Conservation (phyloP, 345 rosid genomes). For the Isatis tinctoria region DNA sequence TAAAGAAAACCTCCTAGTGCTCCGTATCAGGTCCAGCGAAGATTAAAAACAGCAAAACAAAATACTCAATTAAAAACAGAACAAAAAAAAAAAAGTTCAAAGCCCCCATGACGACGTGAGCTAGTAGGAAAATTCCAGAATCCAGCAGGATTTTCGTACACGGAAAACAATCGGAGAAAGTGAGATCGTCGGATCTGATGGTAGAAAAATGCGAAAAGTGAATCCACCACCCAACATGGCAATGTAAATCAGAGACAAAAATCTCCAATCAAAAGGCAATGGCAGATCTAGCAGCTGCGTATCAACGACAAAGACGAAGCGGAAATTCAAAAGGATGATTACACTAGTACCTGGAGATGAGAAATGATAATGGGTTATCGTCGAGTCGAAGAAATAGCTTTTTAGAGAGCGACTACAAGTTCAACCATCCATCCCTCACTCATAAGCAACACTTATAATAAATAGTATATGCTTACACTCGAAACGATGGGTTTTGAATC, state of each 20-base stretch:
- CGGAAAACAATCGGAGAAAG: not conserved
- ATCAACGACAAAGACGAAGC: not conserved
- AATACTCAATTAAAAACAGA: not conserved
- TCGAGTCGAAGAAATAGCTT: slow-evolving; percentile 4
- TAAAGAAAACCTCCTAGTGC: not conserved
- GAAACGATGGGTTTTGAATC: slow-evolving; percentile 15
- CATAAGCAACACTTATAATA: not conserved
- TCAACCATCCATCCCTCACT: not conserved
- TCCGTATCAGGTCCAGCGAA: not conserved
- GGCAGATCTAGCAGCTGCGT: slow-evolving; percentile 17
- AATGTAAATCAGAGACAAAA: slow-evolving; percentile 5
- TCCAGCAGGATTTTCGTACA: not conserved
- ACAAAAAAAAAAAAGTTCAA: not conserved
- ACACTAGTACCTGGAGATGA: slow-evolving; percentile 15
- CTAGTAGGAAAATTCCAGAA: slow-evolving; percentile 1
- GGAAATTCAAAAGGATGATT: not conserved
- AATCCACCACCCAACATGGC: not conserved
- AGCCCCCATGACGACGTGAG: slow-evolving; percentile 7
- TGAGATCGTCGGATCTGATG: slow-evolving; percentile 10
- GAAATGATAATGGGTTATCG: not conserved
- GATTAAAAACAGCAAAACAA: not conserved
- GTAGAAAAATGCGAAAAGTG: not conserved
- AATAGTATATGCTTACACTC: not conserved
- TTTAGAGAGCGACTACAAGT: not conserved
- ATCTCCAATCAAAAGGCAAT: not conserved